Evolutionary conservation across 2,329 filamentous ascomycete genomes (phyloP), one percentile per base, ranked within the genome.

Genomic region (Neoarthrinium moseri): DNA sequence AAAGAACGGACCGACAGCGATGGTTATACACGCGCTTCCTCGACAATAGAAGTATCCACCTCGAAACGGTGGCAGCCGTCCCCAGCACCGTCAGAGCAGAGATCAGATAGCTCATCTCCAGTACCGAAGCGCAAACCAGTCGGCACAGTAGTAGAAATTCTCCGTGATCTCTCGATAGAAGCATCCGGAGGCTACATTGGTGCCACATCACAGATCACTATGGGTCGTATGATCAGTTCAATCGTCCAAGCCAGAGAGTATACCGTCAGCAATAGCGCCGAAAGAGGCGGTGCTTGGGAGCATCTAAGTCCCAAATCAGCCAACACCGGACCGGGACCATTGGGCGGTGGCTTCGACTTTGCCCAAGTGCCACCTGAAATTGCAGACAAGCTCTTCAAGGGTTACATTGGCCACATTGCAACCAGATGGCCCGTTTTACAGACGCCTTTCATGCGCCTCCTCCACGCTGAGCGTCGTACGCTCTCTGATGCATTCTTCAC

Each of bases 351-450:
- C 4, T 37, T 51, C 12, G 51, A 50, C 13, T 36, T 52, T n/a
- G 46, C 54, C 22, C 48, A 49, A 20, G 47, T 61, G 26, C 48
- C 56, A 3, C 15, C 48, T 21, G 49, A 54, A 5, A 50, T 56
- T 20, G 58, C 53, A 4, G 52, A 60, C 22, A 53, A 52, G 32
- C 49, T 62, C 12, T 49, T 58, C 11, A 32, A 51, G 10, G 53
- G 55, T 17, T 62, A 60, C 38, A 43, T 60, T 10, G 49, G 52
- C 36, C 52, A 60, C 35, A 56, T 60, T 17, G 54, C 56, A 18
- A 60, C 58, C 6, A 15, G 55, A 21, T 61, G 54, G 47, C 57
- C 58, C 8, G 41, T 58, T 12, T 33, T 61, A 12, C 57, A 57
- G 32, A 55, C 56, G 0, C 38, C 49, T 1, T 54, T 54, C 29